Base-by-base conservation (phyloP, 352 stramenopile species). In the Globisporangium solare region DNA sequence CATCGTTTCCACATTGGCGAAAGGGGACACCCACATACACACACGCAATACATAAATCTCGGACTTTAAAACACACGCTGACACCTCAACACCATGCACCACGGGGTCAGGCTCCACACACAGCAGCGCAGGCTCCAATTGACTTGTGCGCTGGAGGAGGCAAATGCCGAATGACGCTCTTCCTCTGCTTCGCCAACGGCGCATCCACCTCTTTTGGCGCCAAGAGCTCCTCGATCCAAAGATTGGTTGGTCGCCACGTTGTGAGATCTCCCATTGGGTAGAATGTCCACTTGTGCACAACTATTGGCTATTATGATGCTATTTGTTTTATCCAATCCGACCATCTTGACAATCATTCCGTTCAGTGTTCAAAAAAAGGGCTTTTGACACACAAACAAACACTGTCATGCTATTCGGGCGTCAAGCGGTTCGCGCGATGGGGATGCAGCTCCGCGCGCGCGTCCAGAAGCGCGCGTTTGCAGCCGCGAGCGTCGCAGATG, bases 1-100 rank as follows among this genome's bases (percentile, higher is more conserved):
- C 71, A 80, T 77, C 53, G 71, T 77, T 70, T 64, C 68, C 55
- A 43, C 39, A 35, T 55, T 52, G 2, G 24, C 27, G 41, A 12
- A 45, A 22, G 27, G 27, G 27, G 27, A 43, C 41, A 46, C 51
- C 20, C 51, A 56, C 27, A 64, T 40, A 24, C 22, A 64, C 12
- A 24, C 24, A 54, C 13, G 37, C 39, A 56, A n/a, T n/a, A n/a
- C n/a, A n/a, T n/a, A n/a, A n/a, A n/a, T n/a, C n/a, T n/a, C n/a
- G n/a, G n/a, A n/a, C n/a, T n/a, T n/a, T n/a, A n/a, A n/a, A n/a
- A n/a, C n/a, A n/a, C n/a, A 22, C 18, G 46, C 46, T 12, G 21
- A 14, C 1, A 14, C 13, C 1, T 8, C 14, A 12, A 20, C n/a
- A n/a, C n/a, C n/a, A n/a, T 15, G 18, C 45, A 18, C 27, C 27